Evolutionary conservation across 768 basidiomycete species (phyloP).

Genomic region (Russula earlei): DNA sequence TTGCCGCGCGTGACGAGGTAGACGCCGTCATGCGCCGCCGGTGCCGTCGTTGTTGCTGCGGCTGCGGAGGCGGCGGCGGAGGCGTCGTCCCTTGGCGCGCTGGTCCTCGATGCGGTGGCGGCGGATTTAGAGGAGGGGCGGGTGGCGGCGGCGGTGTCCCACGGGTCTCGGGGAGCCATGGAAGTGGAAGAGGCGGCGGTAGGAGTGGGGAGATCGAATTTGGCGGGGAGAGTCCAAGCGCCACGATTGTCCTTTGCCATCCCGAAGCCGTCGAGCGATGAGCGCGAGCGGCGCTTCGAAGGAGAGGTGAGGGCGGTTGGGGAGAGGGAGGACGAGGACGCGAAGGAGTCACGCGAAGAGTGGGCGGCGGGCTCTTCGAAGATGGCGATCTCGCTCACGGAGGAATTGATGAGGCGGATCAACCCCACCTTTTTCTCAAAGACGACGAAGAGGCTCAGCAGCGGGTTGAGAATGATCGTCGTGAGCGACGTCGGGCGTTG

Average conservation of each 20-base stretch:
- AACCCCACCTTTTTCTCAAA: slow-evolving; percentile 86
- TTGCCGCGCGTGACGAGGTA: slow-evolving; percentile 63
- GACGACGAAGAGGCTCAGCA: slow-evolving; percentile 69
- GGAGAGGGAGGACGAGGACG: slow-evolving; percentile 4
- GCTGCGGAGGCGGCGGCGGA: background rate
- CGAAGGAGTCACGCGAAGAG: slow-evolving; percentile 20
- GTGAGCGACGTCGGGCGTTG: background rate
- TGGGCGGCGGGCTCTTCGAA: slow-evolving; percentile 31
- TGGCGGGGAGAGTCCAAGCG: slow-evolving; percentile 42
- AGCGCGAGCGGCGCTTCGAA: slow-evolving; percentile 30
- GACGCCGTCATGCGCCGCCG: no score
- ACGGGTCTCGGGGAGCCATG: no score
- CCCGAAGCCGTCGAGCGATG: slow-evolving; percentile 36
- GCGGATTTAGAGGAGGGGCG: background rate
- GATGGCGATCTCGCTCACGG: slow-evolving; percentile 70
- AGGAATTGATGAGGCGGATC: slow-evolving; percentile 72
- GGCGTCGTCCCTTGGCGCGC: slow-evolving; percentile 21
- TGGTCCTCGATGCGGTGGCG: background rate
- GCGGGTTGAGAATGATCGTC: slow-evolving; percentile 48
- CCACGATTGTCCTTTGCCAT: slow-evolving; percentile 32
- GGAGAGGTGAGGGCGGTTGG: slow-evolving; percentile 20
- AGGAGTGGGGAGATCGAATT: slow-evolving; percentile 37
- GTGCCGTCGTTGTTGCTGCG: slow-evolving; percentile 2
- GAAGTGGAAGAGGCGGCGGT: slow-evolving; percentile 18
- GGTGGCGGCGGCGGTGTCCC: slow-evolving; percentile 22